Evolutionary conservation across 2,329 filamentous ascomycete species (phyloP), one percentile per base, ranked within the genome.

Genomic region (Neofusicoccum parvum): DNA sequence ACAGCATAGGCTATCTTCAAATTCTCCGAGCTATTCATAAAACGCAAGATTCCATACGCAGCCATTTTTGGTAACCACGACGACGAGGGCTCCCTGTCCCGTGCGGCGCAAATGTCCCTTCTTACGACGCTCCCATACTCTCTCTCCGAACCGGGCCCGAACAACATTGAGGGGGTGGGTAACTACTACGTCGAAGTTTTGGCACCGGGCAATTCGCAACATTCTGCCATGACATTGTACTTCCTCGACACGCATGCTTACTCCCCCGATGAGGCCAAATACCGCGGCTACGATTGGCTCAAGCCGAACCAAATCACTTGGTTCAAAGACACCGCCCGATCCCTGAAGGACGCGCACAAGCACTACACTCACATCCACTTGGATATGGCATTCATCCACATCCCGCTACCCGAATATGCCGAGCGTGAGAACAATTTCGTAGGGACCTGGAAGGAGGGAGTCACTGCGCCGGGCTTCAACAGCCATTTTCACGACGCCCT

Each of bases 21-120:
- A 79, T 92, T 94, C 72, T 91, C 92, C 5, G 88, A 92, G 54
- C 84, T 96, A 12, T 87, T 99, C 59, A 90, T 92, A 68, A 88
- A 92, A 76, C 91, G 91, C 76, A 92, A 92, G 72, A 92, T 98
- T 43, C 95, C 95, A 0, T 98, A 96, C 73, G 92, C 93, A 15
- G 89, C 90, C 67, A 98, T 99, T 67, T 97, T 98, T 73, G 95
- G 95, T 65, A 99, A 99, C 76, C 95, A 99, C 77, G 95, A 99
- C 74, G 94, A 98, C 72, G 94, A 98, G 81, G 89, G 90, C 39
- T 88, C 91, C 51, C 85, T 97, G 69, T 87, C 89, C 15, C 90
- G 95, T 65, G 82, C 86, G 4, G 86, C 87, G 2, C 90, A 95
- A 73, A 98, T 99, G 94, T 83, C 88, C 3, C 83, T 99, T 14